phyloP scores from a whole-genome alignment of 176 grass and related monocot species.

The Oryza punctata region DNA sequence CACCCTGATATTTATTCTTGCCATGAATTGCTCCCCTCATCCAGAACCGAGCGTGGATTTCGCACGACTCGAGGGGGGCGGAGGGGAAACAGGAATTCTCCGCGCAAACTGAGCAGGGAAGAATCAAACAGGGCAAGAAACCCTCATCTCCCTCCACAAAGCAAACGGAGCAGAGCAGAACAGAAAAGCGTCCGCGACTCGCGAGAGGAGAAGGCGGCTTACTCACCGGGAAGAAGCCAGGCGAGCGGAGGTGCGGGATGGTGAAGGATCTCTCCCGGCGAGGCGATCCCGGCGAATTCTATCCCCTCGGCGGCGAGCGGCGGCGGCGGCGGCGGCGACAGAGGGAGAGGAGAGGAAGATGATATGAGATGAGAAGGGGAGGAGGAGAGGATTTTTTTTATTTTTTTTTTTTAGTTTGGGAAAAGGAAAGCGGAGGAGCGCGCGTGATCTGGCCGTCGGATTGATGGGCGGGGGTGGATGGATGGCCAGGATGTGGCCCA shows the following conservation, averaged over 20 bases:
- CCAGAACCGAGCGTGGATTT: no score
- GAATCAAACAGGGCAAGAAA: no score
- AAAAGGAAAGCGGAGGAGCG: neutral
- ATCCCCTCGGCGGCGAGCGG: neutral
- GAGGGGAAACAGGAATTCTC: neutral
- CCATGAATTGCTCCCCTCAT: no score
- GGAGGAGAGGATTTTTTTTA: no score
- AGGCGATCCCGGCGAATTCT: neutral
- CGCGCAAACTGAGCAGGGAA: neutral
- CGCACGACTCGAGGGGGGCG: no score
- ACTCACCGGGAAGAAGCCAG: neutral
- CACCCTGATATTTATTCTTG: no score
- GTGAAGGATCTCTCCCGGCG: neutral
- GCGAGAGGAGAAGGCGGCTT: neutral
- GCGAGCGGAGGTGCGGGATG: neutral
- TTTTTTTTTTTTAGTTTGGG: neutral
- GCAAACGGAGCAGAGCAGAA: neutral
- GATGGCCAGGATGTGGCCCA: neutral
- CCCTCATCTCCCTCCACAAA: neutral
- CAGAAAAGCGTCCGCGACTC: no score
- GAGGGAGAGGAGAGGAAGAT: neutral
- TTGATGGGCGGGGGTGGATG: neutral
- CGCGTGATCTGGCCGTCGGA: neutral
- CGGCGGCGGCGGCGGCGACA: neutral
- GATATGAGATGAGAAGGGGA: neutral